These are phyloP conservation scores for Sporothrix globosa DNA, from an alignment of 2,329 filamentous ascomycete species.

Conservation along the genomic window DNA sequence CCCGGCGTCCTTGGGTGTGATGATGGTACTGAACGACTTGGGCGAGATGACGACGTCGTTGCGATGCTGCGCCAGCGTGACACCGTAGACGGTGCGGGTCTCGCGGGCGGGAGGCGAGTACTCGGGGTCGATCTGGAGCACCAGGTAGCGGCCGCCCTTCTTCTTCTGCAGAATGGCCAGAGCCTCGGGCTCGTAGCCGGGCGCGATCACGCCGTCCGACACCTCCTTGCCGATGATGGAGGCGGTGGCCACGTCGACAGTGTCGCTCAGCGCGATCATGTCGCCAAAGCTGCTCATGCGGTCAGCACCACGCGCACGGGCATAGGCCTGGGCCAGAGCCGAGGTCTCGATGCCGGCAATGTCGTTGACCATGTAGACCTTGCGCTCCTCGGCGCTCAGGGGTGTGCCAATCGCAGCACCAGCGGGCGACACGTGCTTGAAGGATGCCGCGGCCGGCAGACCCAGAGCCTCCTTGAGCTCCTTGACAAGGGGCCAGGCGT, in stretches of 20 bases:
- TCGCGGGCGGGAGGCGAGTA: conserved; percentile 82
- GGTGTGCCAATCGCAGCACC: conserved; percentile 93
- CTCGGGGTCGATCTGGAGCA: conserved; percentile 89
- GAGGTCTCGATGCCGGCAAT: conserved; percentile 87
- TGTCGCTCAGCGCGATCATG: conserved; percentile 87
- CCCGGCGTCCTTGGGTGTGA: conserved; percentile 79
- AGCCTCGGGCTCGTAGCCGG: conserved; percentile 81
- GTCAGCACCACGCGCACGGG: conserved; percentile 91
- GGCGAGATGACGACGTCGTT: conserved; percentile 89
- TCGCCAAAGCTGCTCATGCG: conserved; percentile 99
- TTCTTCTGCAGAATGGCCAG: conserved; percentile 94
- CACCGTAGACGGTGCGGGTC: conserved; percentile 84
- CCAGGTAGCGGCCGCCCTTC: conserved; percentile 96
- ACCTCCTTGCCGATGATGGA: conserved; percentile 98
- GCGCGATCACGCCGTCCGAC: conserved; percentile 93
- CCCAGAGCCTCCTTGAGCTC: conserved; percentile 89
- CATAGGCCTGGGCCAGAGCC: conserved; percentile 88
- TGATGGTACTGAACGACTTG: conserved; percentile 79
- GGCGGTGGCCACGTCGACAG: conserved; percentile 89
- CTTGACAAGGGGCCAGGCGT: conserved; percentile 96
- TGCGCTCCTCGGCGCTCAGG: conserved; percentile 82
- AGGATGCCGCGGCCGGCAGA: conserved; percentile 89
- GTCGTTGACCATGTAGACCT: conserved; percentile 98
- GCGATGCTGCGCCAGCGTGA: conserved; percentile 85
- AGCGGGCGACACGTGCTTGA: conserved; percentile 98